Evolutionary conservation across 2,329 filamentous ascomycete species (phyloP).

Genomic region (Amauroascus niger): DNA sequence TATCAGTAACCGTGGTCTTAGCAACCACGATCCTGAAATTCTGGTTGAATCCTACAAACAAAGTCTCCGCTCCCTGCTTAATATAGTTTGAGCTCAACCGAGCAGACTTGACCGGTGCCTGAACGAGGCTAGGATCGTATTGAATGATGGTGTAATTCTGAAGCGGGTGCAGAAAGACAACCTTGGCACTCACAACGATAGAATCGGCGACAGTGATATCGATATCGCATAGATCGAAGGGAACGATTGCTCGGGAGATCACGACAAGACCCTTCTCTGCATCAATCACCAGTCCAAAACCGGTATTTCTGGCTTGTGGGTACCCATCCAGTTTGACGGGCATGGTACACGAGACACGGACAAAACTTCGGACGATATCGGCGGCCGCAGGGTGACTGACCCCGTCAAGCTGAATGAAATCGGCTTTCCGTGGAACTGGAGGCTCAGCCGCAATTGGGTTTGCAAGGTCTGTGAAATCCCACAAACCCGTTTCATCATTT

Average conservation of each 20-base stretch:
- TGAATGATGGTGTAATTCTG: conserved; percentile 95
- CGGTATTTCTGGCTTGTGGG: conserved; percentile 84
- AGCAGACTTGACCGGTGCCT: conserved; percentile 84
- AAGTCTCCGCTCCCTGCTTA: conserved; percentile 85
- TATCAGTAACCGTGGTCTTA: conserved; percentile 90
- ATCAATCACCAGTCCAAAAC: conserved; percentile 94
- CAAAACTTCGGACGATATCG: conserved; percentile 87
- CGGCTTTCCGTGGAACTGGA: conserved; percentile 65
- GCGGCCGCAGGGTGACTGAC: conserved; percentile 83
- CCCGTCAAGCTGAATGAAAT: conserved; percentile 86
- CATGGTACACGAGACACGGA: conserved; percentile 85
- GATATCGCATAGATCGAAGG: conserved; percentile 94
- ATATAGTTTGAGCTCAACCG: conserved; percentile 71
- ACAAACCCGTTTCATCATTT: conserved; percentile 81
- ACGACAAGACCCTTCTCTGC: conserved; percentile 91
- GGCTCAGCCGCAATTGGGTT: conserved; percentile 67
- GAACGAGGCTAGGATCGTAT: conserved; percentile 87
- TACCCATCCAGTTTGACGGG: conserved; percentile 97
- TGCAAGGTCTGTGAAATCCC: conserved; percentile 85
- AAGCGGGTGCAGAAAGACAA: conserved; percentile 89
- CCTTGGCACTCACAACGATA: conserved; percentile 85
- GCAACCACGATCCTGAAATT: conserved; percentile 89
- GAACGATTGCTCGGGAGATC: conserved; percentile 86
- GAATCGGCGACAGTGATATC: conserved; percentile 94
- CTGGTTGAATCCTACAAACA: conserved; percentile 97